phyloP scores from a whole-genome alignment of 805 yeast genomes.

The Candida golubevii region DNA sequence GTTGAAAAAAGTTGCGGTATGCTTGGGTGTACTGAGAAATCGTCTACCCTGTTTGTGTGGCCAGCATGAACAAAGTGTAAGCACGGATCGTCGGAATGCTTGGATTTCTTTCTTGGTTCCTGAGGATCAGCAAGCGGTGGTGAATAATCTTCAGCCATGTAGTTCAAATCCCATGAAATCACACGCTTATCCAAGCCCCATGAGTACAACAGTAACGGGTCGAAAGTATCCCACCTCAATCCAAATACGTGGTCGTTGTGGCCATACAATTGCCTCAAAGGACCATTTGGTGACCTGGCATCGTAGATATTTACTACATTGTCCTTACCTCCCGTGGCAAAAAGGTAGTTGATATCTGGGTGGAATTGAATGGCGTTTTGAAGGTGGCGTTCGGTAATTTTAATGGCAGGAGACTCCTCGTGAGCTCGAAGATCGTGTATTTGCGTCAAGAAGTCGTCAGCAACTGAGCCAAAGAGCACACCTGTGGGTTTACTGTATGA shows the following conservation, averaged over 20 bases:
- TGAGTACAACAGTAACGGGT: constrained; percentile 52
- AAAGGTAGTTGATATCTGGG: constrained; percentile 47
- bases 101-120: constrained; percentile 50
- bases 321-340: constrained; percentile 79
- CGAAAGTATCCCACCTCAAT: constrained; percentile 45
- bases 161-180: constrained; percentile 67
- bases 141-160: constrained; percentile 50
- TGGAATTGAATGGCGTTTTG: constrained; percentile 69
- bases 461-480: constrained; percentile 59
- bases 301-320: constrained; percentile 74
- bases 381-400: constrained; percentile 45
- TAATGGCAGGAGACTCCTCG: constrained; percentile 38
- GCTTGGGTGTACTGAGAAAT: constrained; percentile 62
- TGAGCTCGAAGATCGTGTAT: constrained; percentile 52
- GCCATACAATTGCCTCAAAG: constrained; percentile 64
- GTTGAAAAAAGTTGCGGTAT: constrained; percentile 57
- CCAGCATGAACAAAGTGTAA: constrained; percentile 82
- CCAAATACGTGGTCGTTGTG: constrained; percentile 46
- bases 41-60: constrained; percentile 67
- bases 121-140: constrained; percentile 24
- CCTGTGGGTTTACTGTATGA: constrained; percentile 47
- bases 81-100: constrained; percentile 64
- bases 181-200: constrained; percentile 65
- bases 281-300: constrained; percentile 54
- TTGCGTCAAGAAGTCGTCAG: constrained; percentile 62